Base-by-base conservation (phyloP, 129 eudicot genomes). In the Rutidosis leptorrhynchoides region DNA sequence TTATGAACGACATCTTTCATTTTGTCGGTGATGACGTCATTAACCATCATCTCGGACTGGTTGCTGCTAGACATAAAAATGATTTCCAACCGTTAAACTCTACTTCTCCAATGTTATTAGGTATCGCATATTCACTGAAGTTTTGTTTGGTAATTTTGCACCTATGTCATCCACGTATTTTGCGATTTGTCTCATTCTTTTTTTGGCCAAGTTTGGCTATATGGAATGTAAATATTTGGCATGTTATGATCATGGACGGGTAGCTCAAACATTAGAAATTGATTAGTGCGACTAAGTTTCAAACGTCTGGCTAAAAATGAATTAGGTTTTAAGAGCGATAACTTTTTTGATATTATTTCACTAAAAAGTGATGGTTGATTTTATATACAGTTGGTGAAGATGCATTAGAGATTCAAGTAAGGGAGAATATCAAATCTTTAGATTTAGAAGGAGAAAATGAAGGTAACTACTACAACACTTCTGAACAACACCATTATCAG, bases 1-100 rank as follows among this genome's bases (percentile, higher is more conserved):
- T 92, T 33, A 74, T 83, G 70, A 92, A 88, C 65, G 98, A 92
- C 58, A 79, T 92, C 62, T 92, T 92, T 61, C 95, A 92, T 54
- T 82, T 81, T 80, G 75, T 74, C 16, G 81, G 55, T 54, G 91
- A 83, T n/a, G 91, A 81, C 43, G 78, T 48, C 3, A 65, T 58
- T 29, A 70, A 73, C 60, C 95, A 85, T 72, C 69, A 45, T 62
- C 74, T 82, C 33, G 69, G 67, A 10, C 75, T 83, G 1, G 42
- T 49, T 11, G 62, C 66, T 9, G 56, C 75, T 24, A 85, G 74
- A 70, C 78, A 79, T 33, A 71, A 67, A 21, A 77, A 72, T 72
- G 90, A 83, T 49, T 70, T 74, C 43, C 90, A 81, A 71, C 84
- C 78, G 23, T 66, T 77, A 53, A 62, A 12, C 56, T 72, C 90